Conservation (phyloP, 257 asterid genomes). For the Pogostemon cablin region DNA sequence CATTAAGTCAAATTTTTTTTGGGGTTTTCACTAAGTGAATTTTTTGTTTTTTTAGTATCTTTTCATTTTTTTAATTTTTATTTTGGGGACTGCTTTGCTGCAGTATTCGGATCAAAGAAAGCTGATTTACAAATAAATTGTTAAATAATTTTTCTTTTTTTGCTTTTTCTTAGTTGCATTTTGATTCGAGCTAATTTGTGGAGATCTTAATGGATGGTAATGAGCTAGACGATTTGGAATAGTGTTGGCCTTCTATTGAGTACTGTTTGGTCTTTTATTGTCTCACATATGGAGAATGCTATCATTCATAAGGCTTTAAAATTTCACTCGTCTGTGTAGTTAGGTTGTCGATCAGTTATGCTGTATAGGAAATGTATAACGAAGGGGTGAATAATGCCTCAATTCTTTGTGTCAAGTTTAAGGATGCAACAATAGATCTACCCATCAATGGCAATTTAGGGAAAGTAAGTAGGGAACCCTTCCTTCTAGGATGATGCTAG, state of each 20-base stretch:
- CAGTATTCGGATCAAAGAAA: background rate
- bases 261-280: too few relatives aligned
- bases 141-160: too few relatives aligned
- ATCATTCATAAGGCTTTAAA: too few relatives aligned
- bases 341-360: background rate
- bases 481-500: background rate
- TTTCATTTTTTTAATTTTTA: background rate
- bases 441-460: background rate
- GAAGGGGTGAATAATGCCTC: background rate
- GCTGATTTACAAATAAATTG: background rate
- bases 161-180: background rate
- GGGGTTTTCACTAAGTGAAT: background rate
- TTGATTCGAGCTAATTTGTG: background rate
- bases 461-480: background rate
- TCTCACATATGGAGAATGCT: too few relatives aligned
- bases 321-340: background rate
- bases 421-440: background rate
- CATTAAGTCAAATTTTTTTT: slow-evolving; percentile 5
- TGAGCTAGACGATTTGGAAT: too few relatives aligned
- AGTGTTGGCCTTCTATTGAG: too few relatives aligned
- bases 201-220: too few relatives aligned
- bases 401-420: background rate
- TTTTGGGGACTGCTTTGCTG: background rate
- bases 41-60: background rate
- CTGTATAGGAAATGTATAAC: background rate